phyloP scores from a whole-genome alignment of 768 basidiomycete genomes.

The Boletus rufocinnamomeus region DNA sequence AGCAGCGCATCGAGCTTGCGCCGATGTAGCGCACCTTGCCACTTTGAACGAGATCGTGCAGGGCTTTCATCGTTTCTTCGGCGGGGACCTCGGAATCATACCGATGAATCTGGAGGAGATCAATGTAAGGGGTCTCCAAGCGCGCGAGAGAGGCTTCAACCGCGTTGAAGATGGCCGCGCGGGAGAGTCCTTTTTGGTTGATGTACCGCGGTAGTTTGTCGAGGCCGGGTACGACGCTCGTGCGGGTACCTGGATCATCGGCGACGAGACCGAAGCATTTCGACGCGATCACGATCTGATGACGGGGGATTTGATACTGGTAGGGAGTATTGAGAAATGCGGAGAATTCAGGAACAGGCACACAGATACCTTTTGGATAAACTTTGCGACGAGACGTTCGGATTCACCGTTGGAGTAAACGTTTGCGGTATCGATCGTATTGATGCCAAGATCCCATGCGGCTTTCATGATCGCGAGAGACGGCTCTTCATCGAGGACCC shows the following conservation, averaged over 20 bases:
- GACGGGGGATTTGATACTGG: slow-evolving; percentile 31
- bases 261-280: slow-evolving; percentile 26
- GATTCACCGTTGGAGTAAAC: background rate
- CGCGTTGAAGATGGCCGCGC: slow-evolving; percentile 39
- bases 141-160: slow-evolving; percentile 38
- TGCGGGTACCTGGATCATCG: slow-evolving; percentile 3
- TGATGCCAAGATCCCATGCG: slow-evolving; percentile 42
- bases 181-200: slow-evolving; percentile 38
- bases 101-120: slow-evolving; percentile 46
- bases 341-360: background rate
- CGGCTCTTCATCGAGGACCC: slow-evolving; percentile 30
- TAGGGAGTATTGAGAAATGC: background rate
- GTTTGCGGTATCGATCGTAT: slow-evolving; percentile 41
- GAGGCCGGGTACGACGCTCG: background rate
- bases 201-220: slow-evolving; percentile 26
- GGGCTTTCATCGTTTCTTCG: slow-evolving; percentile 50
- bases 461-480: slow-evolving; percentile 37
- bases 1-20: slow-evolving; percentile 46
- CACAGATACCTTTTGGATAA: background rate
- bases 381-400: background rate
- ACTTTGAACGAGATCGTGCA: slow-evolving; percentile 48
- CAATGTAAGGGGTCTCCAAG: slow-evolving; percentile 38
- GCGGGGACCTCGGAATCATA: slow-evolving; percentile 39
- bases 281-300: slow-evolving; percentile 33
- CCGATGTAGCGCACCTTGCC: slow-evolving; percentile 55